Evolutionary conservation across 225 moss, liverwort and hornwort genomes (phyloP), one percentile per base, ranked within the genome.

Genomic region (Bryum argenteum): DNA sequence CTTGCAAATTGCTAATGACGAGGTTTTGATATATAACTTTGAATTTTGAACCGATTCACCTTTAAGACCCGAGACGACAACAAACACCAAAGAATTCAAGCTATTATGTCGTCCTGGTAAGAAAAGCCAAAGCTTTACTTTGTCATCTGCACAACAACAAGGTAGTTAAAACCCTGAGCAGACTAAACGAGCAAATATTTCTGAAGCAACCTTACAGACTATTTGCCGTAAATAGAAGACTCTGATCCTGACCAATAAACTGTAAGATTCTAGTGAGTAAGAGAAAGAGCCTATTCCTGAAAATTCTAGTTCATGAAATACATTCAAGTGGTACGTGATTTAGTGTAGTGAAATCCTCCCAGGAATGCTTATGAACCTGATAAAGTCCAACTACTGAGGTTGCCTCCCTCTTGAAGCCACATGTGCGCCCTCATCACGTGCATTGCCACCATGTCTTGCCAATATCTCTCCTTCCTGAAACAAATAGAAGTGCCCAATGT

Each of bases 91-190:
- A 26, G 91, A 57, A 54, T 78, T 91, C 12, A 87, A 71, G 78
- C 77, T 82, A 21, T 98, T 94, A 42, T 88, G 98, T 65, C 92
- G 84, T 13, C 98, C 98, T 39, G 98, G 94, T 67, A 87, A 70
- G 52, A 98, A 98, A 11, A 98, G 85, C 98, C 98, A 98, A 43
- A 98, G 83, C 71, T 92, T 98, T 14, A 92, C 77, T 79, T 75
- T 87, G 57, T 84, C 85, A 66, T 84, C 98, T 98, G 91, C 80
- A 85, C 61, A 77, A 43, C 45, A 74, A 41, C 78, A 63, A 65
- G 40, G 20, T 59, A 40, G 11, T 43, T 40, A 14, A 42, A 22
- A 73, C 24, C 64, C 41, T 26, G 54, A 43, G 53, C 50, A 66
- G 39, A 50, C 41, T 21, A 21, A 47, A 10, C 14, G 16, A 47